Percentiles rank a stretch among this genome's conserved stretches.
Conservation (phyloP, 352 stramenopile species). For the Vaucheria bursata region DNA sequence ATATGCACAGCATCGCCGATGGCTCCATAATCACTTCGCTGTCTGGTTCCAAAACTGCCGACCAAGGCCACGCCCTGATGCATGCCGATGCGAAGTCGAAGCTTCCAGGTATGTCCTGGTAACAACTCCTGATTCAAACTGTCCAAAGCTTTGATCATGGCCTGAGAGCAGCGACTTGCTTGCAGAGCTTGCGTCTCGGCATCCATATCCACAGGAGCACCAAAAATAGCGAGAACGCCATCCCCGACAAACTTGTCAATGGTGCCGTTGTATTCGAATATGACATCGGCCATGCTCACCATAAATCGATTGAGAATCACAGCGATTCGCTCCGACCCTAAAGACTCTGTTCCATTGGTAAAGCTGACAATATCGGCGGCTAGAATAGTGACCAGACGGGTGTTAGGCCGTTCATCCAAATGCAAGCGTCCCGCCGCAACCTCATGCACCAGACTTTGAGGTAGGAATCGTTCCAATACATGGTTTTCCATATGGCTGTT, state of each 20-base stretch:
- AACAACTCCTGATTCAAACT: background rate
- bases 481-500: too few species aligned
- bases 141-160: background rate
- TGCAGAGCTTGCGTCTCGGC: background rate
- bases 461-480: too few species aligned
- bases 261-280: background rate
- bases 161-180: background rate
- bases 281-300: background rate
- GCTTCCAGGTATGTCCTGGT: background rate
- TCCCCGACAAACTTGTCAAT: background rate
- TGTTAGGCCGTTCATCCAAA: too few species aligned
- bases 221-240: background rate
- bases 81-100: background rate
- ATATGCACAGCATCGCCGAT: background rate
- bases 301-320: too few species aligned
- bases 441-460: too few species aligned
- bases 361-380: too few species aligned
- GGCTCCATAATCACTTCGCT: background rate
- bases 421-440: too few species aligned
- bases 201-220: background rate
- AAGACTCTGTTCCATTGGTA: too few species aligned
- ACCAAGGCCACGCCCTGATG: background rate
- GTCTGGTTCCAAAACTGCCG: background rate
- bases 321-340: too few species aligned
- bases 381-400: too few species aligned